Evolutionary conservation across 371 early-diverging fungal species (phyloP), one percentile per base, ranked within the genome.

Genomic region (Circinella minor): DNA sequence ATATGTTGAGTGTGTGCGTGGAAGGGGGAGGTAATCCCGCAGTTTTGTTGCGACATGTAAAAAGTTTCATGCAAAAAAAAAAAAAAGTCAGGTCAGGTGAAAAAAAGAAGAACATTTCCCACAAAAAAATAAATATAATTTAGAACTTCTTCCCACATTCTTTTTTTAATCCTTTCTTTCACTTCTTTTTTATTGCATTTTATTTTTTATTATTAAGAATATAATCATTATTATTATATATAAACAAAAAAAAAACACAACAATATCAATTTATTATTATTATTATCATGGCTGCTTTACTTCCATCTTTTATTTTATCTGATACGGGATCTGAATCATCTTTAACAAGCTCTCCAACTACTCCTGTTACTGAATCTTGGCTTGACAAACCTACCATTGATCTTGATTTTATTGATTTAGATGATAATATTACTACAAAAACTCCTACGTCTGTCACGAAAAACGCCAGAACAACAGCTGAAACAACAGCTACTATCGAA

Each of bases 331-430:
- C 57, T 7, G 57, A 57, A n/a, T 57, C 57, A 7, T 57, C 57
- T 5, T n/a, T 57, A 17, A 27, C 57, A 5, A 57, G 57, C 14
- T 57, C 57, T 1, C 57, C 57, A 18, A 57, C 57, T 1, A 57
- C 57, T 4, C 57, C 57, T 18, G 27, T n/a, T 10, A 2, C 57
- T n/a, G 57, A 57, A n/a, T 34, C 57, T 34, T 57, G 57, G 57
- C 36, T 57, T 18, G 57, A 57, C 7, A 27, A 57, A 1, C 34
- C 57, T n/a, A 5, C 57, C 57, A 34, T 57, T 57, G 57, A 57
- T 14, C 57, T 57, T 34, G 57, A 57, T 34, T 57, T 57, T 34
- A 34, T 57, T 27, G 57, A 57, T n/a, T n/a, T 57, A n/a, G 57
- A 57, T 11, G 57, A 57, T n/a, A 57, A 20, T 57, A 17, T 27